Evolutionary conservation across 176 grass and related monocot species (phyloP).

Genomic region (Carex myosuroides): DNA sequence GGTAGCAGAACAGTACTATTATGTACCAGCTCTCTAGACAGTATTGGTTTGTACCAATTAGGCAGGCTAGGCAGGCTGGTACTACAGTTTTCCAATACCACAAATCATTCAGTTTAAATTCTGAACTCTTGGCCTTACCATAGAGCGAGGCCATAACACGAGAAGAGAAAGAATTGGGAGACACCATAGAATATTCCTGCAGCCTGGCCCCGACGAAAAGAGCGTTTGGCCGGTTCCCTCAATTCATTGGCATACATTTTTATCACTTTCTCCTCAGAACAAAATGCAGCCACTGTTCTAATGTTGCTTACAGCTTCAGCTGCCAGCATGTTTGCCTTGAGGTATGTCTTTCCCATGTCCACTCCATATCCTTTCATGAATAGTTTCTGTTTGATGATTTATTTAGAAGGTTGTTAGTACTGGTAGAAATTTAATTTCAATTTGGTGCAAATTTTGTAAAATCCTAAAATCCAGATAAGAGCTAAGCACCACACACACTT

Average conservation of each 20-base stretch:
- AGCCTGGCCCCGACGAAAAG: conserved; percentile 80
- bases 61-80: neutral
- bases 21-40: neutral
- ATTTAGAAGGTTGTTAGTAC: neutral
- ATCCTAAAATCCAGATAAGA: neutral
- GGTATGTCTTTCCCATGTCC: conserved; percentile 71
- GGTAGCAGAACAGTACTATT: neutral
- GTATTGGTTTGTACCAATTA: neutral
- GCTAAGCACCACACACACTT: neutral
- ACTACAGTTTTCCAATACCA: neutral
- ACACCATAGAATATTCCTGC: conserved; percentile 89
- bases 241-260: conserved; percentile 75
- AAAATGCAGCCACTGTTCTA: conserved; percentile 87
- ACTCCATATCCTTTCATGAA: conserved; percentile 96
- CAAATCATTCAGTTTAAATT: neutral
- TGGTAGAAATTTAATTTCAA: neutral
- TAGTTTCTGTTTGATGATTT: conserved; percentile 55
- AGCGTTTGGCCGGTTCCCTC: conserved; percentile 54
- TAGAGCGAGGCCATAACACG: conserved; percentile 67
- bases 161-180: conserved; percentile 94
- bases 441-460: neutral
- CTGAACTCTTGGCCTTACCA: conserved; percentile 36
- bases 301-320: conserved; percentile 98
- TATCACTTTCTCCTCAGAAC: conserved; percentile 87
- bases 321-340: conserved; percentile 93